These are phyloP conservation scores for Dactylis glomerata DNA, from an alignment of 176 grass and related monocot genomes.

Conservation along the genomic window DNA sequence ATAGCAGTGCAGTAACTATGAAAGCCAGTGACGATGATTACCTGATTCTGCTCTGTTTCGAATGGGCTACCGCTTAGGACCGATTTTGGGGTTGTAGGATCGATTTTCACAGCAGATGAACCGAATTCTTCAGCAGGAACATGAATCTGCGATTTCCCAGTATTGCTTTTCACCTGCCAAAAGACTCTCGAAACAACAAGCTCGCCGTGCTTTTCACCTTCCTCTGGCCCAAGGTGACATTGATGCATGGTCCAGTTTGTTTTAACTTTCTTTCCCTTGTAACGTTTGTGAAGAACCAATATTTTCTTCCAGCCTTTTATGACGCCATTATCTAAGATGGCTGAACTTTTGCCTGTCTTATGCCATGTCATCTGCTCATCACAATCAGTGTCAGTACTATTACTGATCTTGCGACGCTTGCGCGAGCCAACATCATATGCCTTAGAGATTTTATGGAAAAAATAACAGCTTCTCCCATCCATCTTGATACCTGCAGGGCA, in stretches of 20 bases:
- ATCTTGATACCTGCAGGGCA: constrained; percentile 51
- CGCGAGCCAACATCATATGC: constrained; percentile 57
- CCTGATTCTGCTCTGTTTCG: constrained; percentile 41
- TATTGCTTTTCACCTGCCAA: constrained; percentile 40
- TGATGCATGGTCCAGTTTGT: constrained; percentile 85
- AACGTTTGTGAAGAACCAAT: constrained; percentile 59
- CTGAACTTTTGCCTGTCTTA: constrained; percentile 60
- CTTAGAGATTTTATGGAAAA: constrained; percentile 75
- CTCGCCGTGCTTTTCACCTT: constrained; percentile 56
- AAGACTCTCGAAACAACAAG: constrained; percentile 75
- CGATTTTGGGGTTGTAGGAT: constrained; percentile 56
- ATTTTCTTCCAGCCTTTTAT: constrained; percentile 89
- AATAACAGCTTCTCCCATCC: constrained; percentile 67
- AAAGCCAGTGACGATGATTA: constrained; percentile 18
- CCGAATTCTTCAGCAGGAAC: not conserved
- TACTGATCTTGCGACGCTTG: constrained; percentile 64
- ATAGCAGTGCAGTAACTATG: too few relatives aligned
- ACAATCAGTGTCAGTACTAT: not conserved
- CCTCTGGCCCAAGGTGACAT: constrained; percentile 57
- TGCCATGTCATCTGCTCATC: constrained; percentile 57
- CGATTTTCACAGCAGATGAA: constrained; percentile 21
- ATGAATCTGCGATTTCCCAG: constrained; percentile 21
- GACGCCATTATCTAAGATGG: constrained; percentile 44
- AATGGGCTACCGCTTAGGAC: constrained; percentile 30
- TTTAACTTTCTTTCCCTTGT: constrained; percentile 29